phyloP scores from a whole-genome alignment of 1,284 basidiomycete species.

The Boletus mariae region DNA sequence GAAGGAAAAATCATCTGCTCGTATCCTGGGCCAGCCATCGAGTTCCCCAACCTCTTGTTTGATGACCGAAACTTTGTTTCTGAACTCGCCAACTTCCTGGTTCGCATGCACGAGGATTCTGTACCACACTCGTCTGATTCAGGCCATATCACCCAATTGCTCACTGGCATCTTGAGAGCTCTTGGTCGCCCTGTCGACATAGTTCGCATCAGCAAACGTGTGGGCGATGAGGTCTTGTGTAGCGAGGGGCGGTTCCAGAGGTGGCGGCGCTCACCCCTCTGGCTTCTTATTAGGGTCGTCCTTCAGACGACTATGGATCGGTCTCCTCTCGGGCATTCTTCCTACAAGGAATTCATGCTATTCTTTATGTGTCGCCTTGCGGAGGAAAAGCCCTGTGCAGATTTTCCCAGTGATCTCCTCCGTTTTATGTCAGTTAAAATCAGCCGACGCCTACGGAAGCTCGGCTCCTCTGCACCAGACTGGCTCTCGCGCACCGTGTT shows the following conservation, averaged over 20 bases:
- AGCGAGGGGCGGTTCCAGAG: slow-evolving; percentile 1
- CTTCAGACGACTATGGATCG: slow-evolving; percentile 39
- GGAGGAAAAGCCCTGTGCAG: not conserved
- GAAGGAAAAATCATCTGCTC: slow-evolving; percentile 33
- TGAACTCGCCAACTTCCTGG: slow-evolving; percentile 30
- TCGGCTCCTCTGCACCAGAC: not conserved
- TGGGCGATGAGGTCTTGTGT: slow-evolving; percentile 34
- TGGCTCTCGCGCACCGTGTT: not conserved
- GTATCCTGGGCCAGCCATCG: slow-evolving; percentile 34
- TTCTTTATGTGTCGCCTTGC: not conserved
- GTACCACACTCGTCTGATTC: slow-evolving; percentile 19
- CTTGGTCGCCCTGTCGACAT: slow-evolving; percentile 21
- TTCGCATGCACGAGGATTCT: slow-evolving; percentile 21
- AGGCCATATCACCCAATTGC: slow-evolving; percentile 33
- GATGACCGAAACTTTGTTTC: slow-evolving; percentile 20
- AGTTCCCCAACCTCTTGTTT: slow-evolving; percentile 17
- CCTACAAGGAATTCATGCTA: not conserved
- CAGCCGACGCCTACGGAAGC: not conserved
- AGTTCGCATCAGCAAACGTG: slow-evolving; percentile 28
- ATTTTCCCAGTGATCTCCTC: not conserved
- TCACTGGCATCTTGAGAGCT: slow-evolving; percentile 32
- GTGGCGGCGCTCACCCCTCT: slow-evolving; percentile 36
- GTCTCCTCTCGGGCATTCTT: not conserved
- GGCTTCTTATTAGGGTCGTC: slow-evolving; percentile 33
- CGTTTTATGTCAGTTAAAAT: not conserved